phyloP scores from a whole-genome alignment of 2,329 filamentous ascomycete species.

The Exophiala bonariae region DNA sequence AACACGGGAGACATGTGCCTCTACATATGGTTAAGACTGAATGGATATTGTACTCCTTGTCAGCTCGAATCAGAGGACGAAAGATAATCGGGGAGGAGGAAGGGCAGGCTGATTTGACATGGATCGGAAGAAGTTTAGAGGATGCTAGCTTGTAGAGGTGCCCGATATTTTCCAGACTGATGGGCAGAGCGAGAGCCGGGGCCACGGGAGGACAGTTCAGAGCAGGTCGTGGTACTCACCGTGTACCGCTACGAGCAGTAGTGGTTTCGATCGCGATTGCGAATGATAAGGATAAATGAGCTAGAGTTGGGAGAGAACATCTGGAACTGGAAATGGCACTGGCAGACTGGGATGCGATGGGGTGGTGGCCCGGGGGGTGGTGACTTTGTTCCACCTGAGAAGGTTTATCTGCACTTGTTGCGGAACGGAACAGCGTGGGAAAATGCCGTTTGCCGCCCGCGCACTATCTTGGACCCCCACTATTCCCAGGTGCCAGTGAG shows the following conservation, averaged over 20 bases:
- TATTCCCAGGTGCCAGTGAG: too few relatives aligned
- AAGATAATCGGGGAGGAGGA: constrained; percentile 20
- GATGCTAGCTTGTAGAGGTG: constrained; percentile 24
- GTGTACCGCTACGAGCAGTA: constrained; percentile 5
- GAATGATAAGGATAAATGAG: constrained; percentile 18
- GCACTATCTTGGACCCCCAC: too few relatives aligned
- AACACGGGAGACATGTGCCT: constrained; percentile 26
- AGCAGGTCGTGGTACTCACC: background rate
- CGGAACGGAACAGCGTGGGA: constrained; percentile 27
- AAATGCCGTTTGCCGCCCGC: constrained; percentile 14
- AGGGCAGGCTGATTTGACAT: constrained; percentile 19
- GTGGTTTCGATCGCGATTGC: background rate
- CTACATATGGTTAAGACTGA: constrained; percentile 12
- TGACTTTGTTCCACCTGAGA: too few relatives aligned
- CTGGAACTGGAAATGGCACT: too few relatives aligned
- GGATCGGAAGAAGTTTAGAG: constrained; percentile 22
- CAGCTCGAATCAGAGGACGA: constrained; percentile 21
- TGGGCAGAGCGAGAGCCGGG: background rate
- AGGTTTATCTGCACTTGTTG: constrained; percentile 8
- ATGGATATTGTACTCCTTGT: constrained; percentile 15
- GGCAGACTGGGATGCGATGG: constrained; percentile 2
- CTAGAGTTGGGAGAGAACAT: constrained; percentile 11
- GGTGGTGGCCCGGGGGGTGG: background rate
- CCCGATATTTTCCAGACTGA: constrained; percentile 16
- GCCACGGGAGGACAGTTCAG: too few relatives aligned